Conservation (phyloP, 495 filamentous ascomycete genomes). For the Aspergillus conjunctus region DNA sequence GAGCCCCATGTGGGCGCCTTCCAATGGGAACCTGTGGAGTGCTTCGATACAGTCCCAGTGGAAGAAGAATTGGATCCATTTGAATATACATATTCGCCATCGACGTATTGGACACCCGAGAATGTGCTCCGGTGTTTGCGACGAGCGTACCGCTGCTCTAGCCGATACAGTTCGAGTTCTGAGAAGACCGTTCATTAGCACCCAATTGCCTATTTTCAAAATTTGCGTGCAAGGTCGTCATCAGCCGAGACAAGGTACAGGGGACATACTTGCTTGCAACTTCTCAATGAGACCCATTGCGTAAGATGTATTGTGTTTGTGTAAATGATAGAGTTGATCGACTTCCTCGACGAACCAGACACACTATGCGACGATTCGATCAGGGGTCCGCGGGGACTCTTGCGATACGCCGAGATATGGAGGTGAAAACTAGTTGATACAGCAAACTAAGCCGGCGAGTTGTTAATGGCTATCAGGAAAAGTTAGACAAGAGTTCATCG, state of each 20-base stretch:
- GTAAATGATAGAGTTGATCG: neutral
- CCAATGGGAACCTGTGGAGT: constrained; percentile 46
- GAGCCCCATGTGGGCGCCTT: constrained; percentile 38
- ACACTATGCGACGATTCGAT: neutral
- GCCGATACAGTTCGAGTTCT: constrained; percentile 84
- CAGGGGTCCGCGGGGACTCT: neutral
- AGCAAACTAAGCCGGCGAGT: neutral
- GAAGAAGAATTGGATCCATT: constrained; percentile 42
- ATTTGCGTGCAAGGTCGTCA: no score
- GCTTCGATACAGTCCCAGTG: constrained; percentile 45
- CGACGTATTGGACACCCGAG: constrained; percentile 83
- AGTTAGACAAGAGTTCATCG: neutral
- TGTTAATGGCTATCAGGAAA: neutral
- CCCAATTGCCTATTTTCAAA: neutral
- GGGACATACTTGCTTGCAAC: constrained; percentile 54
- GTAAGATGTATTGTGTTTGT: neutral
- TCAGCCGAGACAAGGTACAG: neutral
- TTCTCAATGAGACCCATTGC: constrained; percentile 61
- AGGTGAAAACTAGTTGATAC: neutral
- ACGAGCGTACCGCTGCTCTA: constrained; percentile 89
- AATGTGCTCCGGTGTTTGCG: constrained; percentile 85
- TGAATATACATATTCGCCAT: constrained; percentile 85
- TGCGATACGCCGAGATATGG: constrained; percentile 5
- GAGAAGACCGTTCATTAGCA: constrained; percentile 29
- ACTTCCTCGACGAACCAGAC: neutral